Percentiles rank a stretch among this genome's conserved stretches.
phyloP scores from a whole-genome alignment of 306 rosid genomes.

The Quercus aquifolioides region DNA sequence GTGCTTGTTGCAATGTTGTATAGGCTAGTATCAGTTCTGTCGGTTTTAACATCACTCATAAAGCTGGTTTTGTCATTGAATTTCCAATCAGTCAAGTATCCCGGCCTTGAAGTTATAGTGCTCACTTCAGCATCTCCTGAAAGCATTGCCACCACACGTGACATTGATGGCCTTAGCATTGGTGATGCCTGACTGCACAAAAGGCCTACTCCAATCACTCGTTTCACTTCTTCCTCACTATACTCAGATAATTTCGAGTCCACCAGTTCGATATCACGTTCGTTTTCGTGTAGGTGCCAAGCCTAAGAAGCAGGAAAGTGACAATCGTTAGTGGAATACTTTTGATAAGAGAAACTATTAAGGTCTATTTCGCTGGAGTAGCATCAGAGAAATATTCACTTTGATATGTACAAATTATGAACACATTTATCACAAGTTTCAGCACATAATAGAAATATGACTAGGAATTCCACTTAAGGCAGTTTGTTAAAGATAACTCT shows the following conservation, averaged over 20 bases:
- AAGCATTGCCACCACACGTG: conserved; percentile 74
- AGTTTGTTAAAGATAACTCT: neutral
- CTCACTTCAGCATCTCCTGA: conserved; percentile 60
- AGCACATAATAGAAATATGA: neutral
- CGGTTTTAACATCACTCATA: conserved; percentile 12
- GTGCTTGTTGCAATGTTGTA: conserved; percentile 30
- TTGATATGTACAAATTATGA: neutral
- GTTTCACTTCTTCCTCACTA: conserved; percentile 44
- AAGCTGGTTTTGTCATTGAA: conserved; percentile 41
- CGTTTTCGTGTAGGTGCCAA: conserved; percentile 60
- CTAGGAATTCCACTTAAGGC: neutral
- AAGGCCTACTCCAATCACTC: conserved; percentile 52
- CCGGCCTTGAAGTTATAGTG: conserved; percentile 46
- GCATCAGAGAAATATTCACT: neutral
- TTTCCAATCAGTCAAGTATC: conserved; percentile 63
- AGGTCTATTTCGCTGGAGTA: neutral
- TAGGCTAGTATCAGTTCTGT: conserved; percentile 25
- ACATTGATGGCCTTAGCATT: conserved; percentile 57
- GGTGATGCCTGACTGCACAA: conserved; percentile 72
- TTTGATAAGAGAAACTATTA: neutral
- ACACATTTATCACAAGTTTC: neutral
- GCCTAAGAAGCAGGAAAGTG: conserved; percentile 34
- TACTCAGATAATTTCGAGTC: conserved; percentile 41
- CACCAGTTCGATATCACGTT: conserved; percentile 33
- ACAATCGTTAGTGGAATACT: neutral